Evolutionary conservation across 2,329 filamentous ascomycete species (phyloP).

Genomic region (Acrodontium crateriforme): DNA sequence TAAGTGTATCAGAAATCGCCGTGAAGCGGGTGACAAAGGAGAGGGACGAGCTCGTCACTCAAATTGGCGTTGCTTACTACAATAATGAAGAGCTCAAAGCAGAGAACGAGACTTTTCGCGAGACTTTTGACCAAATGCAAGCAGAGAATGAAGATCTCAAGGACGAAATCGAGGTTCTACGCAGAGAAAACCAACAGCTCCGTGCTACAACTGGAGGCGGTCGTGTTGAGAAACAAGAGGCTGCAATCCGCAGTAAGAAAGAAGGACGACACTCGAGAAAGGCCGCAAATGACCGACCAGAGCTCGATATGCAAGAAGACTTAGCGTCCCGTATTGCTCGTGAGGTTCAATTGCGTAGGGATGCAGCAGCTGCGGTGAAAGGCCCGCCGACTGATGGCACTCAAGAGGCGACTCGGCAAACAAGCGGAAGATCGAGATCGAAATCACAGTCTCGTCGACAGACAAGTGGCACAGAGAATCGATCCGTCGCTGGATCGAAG

Average conservation of each 20-base stretch:
- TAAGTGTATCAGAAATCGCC: slow-evolving; percentile 48
- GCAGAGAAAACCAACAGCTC: slow-evolving; percentile 27
- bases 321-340: slow-evolving; percentile 14
- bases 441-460: slow-evolving; percentile 2
- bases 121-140: slow-evolving; percentile 41
- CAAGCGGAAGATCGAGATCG: too few species aligned
- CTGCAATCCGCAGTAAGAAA: slow-evolving; percentile 1
- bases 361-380: slow-evolving; percentile 6
- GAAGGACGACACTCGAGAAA: not conserved
- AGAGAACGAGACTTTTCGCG: slow-evolving; percentile 43
- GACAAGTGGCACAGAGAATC: not conserved
- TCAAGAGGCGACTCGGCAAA: too few species aligned
- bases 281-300: slow-evolving; percentile 4
- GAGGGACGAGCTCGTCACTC: slow-evolving; percentile 50
- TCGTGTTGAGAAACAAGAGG: slow-evolving; percentile 17
- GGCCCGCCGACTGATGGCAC: too few species aligned
- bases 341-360: slow-evolving; percentile 15
- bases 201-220: slow-evolving; percentile 17
- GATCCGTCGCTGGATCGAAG: slow-evolving; percentile 1
- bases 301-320: slow-evolving; percentile 10
- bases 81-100: slow-evolving; percentile 37
- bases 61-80: slow-evolving; percentile 46
- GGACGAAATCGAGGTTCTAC: slow-evolving; percentile 25
- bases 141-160: slow-evolving; percentile 69
- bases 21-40: slow-evolving; percentile 50